A percentile compares a stretch with the other conserved stretches of the same genome.
phyloP scores from a whole-genome alignment of 2,329 filamentous ascomycete genomes.

The Xylaria sp. region DNA sequence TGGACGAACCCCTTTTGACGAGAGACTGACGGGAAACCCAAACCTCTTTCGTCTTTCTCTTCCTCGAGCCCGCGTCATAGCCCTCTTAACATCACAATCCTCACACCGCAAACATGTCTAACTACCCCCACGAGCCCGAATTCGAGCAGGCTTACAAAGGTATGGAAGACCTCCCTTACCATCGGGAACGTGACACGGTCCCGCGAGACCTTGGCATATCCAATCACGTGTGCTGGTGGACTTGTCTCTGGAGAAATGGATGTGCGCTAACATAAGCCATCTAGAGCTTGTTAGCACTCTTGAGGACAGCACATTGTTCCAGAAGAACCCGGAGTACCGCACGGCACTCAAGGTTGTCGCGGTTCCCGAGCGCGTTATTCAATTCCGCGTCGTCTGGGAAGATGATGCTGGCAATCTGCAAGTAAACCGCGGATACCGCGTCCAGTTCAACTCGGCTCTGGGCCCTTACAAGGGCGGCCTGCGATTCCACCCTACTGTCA shows the following conservation, averaged over 20 bases:
- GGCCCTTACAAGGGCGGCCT: slow-evolving; percentile 98
- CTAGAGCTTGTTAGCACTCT: slow-evolving; percentile 92
- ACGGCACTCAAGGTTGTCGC: slow-evolving; percentile 86
- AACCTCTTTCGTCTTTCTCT: background rate
- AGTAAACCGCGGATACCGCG: slow-evolving; percentile 93
- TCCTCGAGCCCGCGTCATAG: background rate
- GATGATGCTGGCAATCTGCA: slow-evolving; percentile 88
- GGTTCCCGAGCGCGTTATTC: slow-evolving; percentile 92
- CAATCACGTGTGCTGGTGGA: background rate
- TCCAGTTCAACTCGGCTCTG: slow-evolving; percentile 97
- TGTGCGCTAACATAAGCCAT: slow-evolving; percentile 24
- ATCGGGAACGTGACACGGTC: slow-evolving; percentile 9
- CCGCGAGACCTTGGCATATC: background rate
- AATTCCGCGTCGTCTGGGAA: slow-evolving; percentile 98
- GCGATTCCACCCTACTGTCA: slow-evolving; percentile 90
- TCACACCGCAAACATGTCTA: slow-evolving; percentile 65
- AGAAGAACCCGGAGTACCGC: slow-evolving; percentile 93
- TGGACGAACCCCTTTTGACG: background rate
- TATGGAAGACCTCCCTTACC: slow-evolving; percentile 50
- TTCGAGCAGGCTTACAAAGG: slow-evolving; percentile 98
- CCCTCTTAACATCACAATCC: background rate
- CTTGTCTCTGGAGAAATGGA: background rate
- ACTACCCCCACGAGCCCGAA: slow-evolving; percentile 88
- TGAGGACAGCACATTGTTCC: slow-evolving; percentile 90
- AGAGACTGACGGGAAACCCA: background rate